Conservation (phyloP, 306 rosid genomes). For the Lathyrus aphaca region DNA sequence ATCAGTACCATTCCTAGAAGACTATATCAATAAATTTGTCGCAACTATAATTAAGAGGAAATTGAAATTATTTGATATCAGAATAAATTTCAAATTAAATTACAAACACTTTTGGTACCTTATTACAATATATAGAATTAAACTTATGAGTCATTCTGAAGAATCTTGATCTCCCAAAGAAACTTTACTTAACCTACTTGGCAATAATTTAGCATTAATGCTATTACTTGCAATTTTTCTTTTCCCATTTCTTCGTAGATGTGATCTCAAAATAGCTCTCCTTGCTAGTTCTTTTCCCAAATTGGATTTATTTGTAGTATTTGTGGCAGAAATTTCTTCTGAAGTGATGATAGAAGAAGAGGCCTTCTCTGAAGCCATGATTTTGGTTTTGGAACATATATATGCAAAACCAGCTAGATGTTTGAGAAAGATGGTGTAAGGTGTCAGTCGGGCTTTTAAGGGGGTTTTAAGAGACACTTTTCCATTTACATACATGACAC, state of each 20-base stretch:
- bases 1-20: neutral
- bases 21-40: neutral
- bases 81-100: no score
- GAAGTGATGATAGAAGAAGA: conserved; percentile 39
- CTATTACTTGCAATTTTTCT: conserved; percentile 44
- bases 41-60: no score
- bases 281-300: conserved; percentile 65
- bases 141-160: conserved; percentile 41
- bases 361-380: conserved; percentile 63
- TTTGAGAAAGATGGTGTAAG: conserved; percentile 1
- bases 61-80: no score
- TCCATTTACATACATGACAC: conserved; percentile 30
- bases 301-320: conserved; percentile 38
- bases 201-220: conserved; percentile 45
- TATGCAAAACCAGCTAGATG: neutral
- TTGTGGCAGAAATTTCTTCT: conserved; percentile 42
- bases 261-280: conserved; percentile 64
- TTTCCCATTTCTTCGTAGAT: conserved; percentile 48
- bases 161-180: conserved; percentile 65
- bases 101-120: neutral
- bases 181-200: conserved; percentile 79
- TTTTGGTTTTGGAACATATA: conserved; percentile 11
- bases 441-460: conserved; percentile 39
- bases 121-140: conserved; percentile 32
- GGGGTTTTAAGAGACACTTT: conserved; percentile 28